Evolutionary conservation across 148 eudicot species (phyloP).

Genomic region (Silene conica): DNA sequence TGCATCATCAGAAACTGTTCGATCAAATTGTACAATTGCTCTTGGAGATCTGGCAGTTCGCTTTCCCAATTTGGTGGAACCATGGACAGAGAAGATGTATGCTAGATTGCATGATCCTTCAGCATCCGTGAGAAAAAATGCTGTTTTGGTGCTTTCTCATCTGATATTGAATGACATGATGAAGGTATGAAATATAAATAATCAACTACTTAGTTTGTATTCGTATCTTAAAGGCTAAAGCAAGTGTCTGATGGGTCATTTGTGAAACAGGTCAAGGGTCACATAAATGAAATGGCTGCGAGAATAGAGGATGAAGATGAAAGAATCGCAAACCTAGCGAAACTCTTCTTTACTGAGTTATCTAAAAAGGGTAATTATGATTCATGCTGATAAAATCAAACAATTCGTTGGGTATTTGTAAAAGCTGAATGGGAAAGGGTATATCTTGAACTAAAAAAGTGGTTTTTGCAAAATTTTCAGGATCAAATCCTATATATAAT

Average conservation of each 20-base stretch:
- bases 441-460: neutral
- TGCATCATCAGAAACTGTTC: conserved; percentile 87
- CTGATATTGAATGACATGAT: conserved; percentile 98
- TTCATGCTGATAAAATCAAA: neutral
- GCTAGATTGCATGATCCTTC: conserved; percentile 80
- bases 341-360: conserved; percentile 81
- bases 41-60: conserved; percentile 97
- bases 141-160: conserved; percentile 95
- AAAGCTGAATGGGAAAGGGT: neutral
- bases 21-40: conserved; percentile 93
- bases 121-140: conserved; percentile 84
- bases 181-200: conserved; percentile 53
- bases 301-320: conserved; percentile 93
- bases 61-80: conserved; percentile 90
- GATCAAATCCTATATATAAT: conserved; percentile 87
- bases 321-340: conserved; percentile 82
- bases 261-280: conserved; percentile 72
- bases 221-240: neutral
- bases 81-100: conserved; percentile 97
- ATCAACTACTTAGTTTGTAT: conserved; percentile 7
- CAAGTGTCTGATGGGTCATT: conserved; percentile 2
- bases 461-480: conserved; percentile 31
- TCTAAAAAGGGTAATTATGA: conserved; percentile 69
- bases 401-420: neutral
- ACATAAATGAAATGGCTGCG: conserved; percentile 86